These are phyloP conservation scores for Coemansia guatemalensis DNA, from an alignment of 192 early-diverging fungal species.

Conservation along the genomic window DNA sequence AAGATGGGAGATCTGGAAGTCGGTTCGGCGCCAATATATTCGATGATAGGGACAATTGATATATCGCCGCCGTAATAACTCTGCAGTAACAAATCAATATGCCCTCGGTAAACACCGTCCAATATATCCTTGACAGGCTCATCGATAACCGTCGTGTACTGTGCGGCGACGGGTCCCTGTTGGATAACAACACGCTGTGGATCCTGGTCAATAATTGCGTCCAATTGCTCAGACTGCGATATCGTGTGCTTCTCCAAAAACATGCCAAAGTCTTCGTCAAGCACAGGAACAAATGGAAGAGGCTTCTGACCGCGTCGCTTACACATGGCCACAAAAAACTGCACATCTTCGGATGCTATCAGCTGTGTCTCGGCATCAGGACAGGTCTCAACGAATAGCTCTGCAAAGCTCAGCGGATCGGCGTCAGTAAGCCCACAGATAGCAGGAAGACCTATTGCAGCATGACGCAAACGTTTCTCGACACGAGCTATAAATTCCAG, in stretches of 20 bases:
- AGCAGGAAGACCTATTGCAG: not conserved
- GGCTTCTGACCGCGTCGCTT: conserved; percentile 78
- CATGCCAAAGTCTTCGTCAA: conserved; percentile 86
- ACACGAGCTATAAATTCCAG: conserved; percentile 83
- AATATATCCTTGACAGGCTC: conserved; percentile 90
- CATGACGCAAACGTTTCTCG: conserved; percentile 73
- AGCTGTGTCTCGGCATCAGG: conserved; percentile 8
- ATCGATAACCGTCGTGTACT: conserved; percentile 68
- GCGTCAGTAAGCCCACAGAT: not conserved
- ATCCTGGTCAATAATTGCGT: conserved; percentile 82
- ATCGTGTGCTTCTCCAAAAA: conserved; percentile 89
- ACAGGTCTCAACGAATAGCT: conserved; percentile 1
- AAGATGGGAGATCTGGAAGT: not conserved
- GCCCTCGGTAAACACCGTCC: conserved; percentile 76
- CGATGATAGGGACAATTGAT: conserved; percentile 68
- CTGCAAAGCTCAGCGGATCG: conserved; percentile 22
- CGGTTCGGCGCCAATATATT: conserved; percentile 63
- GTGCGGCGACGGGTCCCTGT: conserved; percentile 85
- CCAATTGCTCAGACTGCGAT: conserved; percentile 88
- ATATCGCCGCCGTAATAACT: conserved; percentile 66
- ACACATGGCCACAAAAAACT: conserved; percentile 34
- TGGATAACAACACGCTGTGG: conserved; percentile 79
- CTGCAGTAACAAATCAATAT: conserved; percentile 71
- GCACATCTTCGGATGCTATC: conserved; percentile 28
- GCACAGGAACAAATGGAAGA: conserved; percentile 81